phyloP scores from a whole-genome alignment of 129 eudicot species.

The Tanacetum coccineum region DNA sequence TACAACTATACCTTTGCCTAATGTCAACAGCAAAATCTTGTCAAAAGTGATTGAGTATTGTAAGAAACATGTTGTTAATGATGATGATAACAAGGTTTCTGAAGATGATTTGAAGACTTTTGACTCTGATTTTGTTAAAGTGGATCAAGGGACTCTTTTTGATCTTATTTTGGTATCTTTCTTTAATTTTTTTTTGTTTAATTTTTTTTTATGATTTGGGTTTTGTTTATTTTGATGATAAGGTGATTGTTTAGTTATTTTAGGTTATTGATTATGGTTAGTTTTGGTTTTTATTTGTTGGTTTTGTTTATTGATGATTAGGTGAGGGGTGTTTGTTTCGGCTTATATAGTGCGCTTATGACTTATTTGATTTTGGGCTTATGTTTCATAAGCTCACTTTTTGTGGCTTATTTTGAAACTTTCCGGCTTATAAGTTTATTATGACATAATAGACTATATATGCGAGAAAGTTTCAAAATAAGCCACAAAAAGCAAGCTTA shows the following conservation, averaged over 20 bases:
- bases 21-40: slow-evolving; percentile 65
- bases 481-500: no score
- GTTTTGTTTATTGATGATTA: no score
- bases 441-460: no score
- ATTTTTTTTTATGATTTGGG: no score
- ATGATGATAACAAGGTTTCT: slow-evolving; percentile 36
- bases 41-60: slow-evolving; percentile 93
- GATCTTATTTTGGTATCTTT: slow-evolving; percentile 62
- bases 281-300: background rate
- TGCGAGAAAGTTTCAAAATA: no score
- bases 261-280: background rate
- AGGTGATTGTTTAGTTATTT: background rate
- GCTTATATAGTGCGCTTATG: no score
- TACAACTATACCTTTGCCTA: slow-evolving; percentile 59
- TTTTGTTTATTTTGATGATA: no score
- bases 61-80: slow-evolving; percentile 60
- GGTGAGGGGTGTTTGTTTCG: no score
- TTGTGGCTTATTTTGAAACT: no score
- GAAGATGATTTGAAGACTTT: slow-evolving; percentile 66
- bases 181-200: background rate
- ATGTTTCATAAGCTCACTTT: no score
- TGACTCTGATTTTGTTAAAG: slow-evolving; percentile 69
- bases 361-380: no score
- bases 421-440: no score
- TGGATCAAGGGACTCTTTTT: slow-evolving; percentile 69